Conservation (phyloP, 208 protist species). For the Polymyxa betae region DNA sequence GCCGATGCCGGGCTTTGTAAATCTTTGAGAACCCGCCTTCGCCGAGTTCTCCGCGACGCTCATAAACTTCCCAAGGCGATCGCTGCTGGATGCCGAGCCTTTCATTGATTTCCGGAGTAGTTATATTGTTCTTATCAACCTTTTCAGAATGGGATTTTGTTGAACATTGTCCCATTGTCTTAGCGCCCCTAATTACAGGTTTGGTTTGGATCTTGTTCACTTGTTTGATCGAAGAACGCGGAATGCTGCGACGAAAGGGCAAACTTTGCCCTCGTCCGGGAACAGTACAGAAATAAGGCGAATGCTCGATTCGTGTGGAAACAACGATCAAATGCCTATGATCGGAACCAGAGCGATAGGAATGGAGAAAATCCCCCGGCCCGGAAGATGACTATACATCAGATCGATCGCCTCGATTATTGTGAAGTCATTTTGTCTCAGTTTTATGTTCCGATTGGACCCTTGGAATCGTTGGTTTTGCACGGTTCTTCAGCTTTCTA, state of each 20-base stretch:
- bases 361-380: too few relatives aligned
- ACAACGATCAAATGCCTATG: not conserved
- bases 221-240: not conserved
- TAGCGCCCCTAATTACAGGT: not conserved
- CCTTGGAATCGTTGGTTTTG: too few relatives aligned
- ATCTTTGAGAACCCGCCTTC: slow-evolving; percentile 41
- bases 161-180: not conserved
- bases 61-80: slow-evolving; percentile 29
- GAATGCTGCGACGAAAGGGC: not conserved
- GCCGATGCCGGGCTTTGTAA: not conserved
- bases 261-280: not conserved
- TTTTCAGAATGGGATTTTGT: not conserved
- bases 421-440: too few relatives aligned
- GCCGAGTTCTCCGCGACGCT: not conserved
- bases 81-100: slow-evolving; percentile 23
- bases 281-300: not conserved
- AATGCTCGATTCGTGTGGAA: not conserved
- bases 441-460: too few relatives aligned
- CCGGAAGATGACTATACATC: too few relatives aligned
- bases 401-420: too few relatives aligned
- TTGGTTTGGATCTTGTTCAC: not conserved
- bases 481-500: too few relatives aligned
- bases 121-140: not conserved
- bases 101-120: not conserved
- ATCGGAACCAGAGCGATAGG: not conserved